Evolutionary conservation across 2,329 filamentous ascomycete genomes (phyloP).

Genomic region (Ascocoryne sarcoides): DNA sequence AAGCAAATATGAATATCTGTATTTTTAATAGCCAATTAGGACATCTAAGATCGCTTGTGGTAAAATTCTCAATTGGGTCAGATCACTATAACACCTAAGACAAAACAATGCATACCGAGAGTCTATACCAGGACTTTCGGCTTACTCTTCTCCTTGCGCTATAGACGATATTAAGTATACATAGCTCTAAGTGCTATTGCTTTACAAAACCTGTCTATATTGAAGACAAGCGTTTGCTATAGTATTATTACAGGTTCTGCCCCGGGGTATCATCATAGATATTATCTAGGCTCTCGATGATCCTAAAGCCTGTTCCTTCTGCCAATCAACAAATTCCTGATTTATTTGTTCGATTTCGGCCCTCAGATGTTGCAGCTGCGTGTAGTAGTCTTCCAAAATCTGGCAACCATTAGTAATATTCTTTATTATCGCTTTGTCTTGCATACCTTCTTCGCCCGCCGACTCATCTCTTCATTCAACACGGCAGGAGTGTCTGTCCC

Average conservation of each 20-base stretch:
- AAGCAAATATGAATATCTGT: too few species aligned
- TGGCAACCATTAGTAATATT: constrained; percentile 29
- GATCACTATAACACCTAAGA: too few species aligned
- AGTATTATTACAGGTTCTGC: not conserved
- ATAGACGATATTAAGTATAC: not conserved
- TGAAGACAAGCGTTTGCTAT: not conserved
- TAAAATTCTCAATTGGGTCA: too few species aligned
- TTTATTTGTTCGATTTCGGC: constrained; percentile 48
- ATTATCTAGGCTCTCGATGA: not conserved
- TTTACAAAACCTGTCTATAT: too few species aligned
- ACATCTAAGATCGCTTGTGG: too few species aligned
- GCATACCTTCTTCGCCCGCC: constrained; percentile 65
- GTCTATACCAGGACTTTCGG: too few species aligned
- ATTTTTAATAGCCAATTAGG: too few species aligned
- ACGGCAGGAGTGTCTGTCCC: constrained; percentile 46
- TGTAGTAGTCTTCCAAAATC: constrained; percentile 76
- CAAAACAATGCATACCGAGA: too few species aligned
- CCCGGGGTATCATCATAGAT: not conserved
- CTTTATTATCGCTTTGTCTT: not conserved
- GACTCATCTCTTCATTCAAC: constrained; percentile 61
- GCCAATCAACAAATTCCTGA: constrained; percentile 45
- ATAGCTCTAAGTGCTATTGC: not conserved
- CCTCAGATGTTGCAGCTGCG: constrained; percentile 67
- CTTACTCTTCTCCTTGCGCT: not conserved
- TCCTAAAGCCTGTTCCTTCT: constrained; percentile 29